phyloP scores from a whole-genome alignment of 2,329 filamentous ascomycete species.

The Septoria petroselini region DNA sequence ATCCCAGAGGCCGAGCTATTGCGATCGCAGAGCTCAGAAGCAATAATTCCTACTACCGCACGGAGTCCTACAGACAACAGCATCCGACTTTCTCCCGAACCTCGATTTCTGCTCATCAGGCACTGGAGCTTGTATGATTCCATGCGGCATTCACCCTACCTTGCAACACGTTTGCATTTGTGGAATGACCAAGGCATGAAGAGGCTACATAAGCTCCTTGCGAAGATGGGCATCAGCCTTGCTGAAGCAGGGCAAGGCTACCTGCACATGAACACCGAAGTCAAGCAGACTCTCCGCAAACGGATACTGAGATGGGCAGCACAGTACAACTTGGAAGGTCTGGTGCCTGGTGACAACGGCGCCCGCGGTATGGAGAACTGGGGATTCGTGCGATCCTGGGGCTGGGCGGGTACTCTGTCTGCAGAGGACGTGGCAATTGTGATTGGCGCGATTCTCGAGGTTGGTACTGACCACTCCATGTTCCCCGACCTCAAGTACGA shows the following conservation, averaged over 20 bases:
- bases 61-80: slow-evolving; percentile 85
- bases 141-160: slow-evolving; percentile 95
- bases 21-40: slow-evolving; percentile 62
- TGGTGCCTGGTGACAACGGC: slow-evolving; percentile 74
- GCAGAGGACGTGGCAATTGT: slow-evolving; percentile 94
- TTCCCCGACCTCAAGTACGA: slow-evolving; percentile 23
- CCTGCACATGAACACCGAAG: slow-evolving; percentile 96
- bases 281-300: slow-evolving; percentile 81
- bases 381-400: slow-evolving; percentile 97
- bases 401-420: slow-evolving; percentile 90
- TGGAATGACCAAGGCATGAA: slow-evolving; percentile 90
- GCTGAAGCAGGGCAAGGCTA: slow-evolving; percentile 94
- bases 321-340: slow-evolving; percentile 87
- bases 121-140: slow-evolving; percentile 98
- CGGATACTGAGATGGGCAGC: slow-evolving; percentile 89
- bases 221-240: slow-evolving; percentile 96
- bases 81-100: slow-evolving; percentile 89
- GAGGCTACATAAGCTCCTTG: slow-evolving; percentile 85
- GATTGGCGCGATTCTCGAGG: slow-evolving; percentile 86
- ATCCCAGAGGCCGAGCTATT: slow-evolving; percentile 55
- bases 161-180: slow-evolving; percentile 86
- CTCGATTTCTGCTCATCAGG: slow-evolving; percentile 83
- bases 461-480: slow-evolving; percentile 53
- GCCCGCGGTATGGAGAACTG: slow-evolving; percentile 77
- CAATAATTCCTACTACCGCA: slow-evolving; percentile 85